Base-by-base conservation (phyloP, 495 filamentous ascomycete genomes). In the Penicillium daleae region DNA sequence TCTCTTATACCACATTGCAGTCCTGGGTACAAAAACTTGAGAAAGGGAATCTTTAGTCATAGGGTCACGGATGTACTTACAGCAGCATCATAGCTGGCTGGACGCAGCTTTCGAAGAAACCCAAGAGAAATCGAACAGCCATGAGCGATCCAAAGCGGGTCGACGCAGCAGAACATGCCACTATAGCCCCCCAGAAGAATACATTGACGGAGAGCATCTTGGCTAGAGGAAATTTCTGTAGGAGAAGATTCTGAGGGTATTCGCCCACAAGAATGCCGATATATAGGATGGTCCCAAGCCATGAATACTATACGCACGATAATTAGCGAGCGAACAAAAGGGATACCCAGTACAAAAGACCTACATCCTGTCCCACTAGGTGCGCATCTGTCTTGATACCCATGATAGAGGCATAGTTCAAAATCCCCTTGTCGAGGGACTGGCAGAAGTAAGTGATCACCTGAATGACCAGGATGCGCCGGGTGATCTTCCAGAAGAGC, bases 1-100 rank as follows among this genome's bases (percentile, higher is more conserved):
- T n/a, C 74, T 62, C 2, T 65, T 77, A 69, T 82, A 87, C 81
- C 80, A 86, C 77, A 83, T 82, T 4, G 74, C 73, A 56, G 83
- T 80, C 40, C 60, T 39, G 12, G 35, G 15, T 62, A 15, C 8
- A 31, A n/a, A n/a, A 6, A 53, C 0, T 10, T 35, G 2, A 58
- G 37, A 13, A 15, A 52, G 22, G 12, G 4, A 42, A 9, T 7
- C 3, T 29, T 22, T 17, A 8, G 10, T 19, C 5, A 6, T 0
- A 24, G 29, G 7, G 6, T 6, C 9, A 42, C 19, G 7, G 31
- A 12, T n/a, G 15, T 3, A 63, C 55, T 42, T 19, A 59, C 61
- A 73, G 64, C 13, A 74, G 57, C 39, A 72, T 68, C 59, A 73
- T 69, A 10, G 66, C 61, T 4, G 74, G 72, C n/a, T 64, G 62